Conservation (phyloP, 2,329 filamentous ascomycete species). For the Colletotrichum sp. region DNA sequence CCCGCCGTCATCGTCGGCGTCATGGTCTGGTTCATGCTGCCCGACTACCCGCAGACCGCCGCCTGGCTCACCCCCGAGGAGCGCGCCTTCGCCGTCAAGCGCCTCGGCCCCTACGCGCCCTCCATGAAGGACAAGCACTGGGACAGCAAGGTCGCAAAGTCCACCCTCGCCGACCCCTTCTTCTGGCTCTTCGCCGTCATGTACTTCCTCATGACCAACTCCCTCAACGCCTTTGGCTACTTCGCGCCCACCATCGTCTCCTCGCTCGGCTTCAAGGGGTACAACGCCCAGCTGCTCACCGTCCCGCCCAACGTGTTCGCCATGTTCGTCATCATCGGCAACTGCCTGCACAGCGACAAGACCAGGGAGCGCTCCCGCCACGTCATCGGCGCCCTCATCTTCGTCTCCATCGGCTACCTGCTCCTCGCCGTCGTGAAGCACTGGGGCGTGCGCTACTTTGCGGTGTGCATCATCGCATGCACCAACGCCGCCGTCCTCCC, state of each 20-base stretch:
- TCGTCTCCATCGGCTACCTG: conserved; percentile 32
- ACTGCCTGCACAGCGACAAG: conserved; percentile 33
- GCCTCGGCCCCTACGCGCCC: conserved; percentile 35
- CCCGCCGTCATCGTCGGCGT: conserved; percentile 32
- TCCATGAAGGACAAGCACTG: conserved; percentile 38
- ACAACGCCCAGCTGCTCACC: conserved; percentile 37
- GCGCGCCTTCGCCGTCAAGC: conserved; percentile 36
- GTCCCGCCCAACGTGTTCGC: conserved; percentile 40
- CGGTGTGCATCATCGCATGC: conserved; percentile 35
- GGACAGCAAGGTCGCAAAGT: conserved; percentile 32
- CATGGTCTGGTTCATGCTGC: conserved; percentile 33
- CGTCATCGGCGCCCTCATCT: conserved; percentile 29
- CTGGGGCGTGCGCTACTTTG: conserved; percentile 33
- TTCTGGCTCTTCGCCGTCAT: conserved; percentile 36
- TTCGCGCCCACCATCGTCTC: conserved; percentile 39
- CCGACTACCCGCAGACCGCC: conserved; percentile 37
- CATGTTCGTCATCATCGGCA: conserved; percentile 34
- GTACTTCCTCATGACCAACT: conserved; percentile 37
- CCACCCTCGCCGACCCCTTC: conserved; percentile 34
- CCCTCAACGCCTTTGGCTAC: conserved; percentile 37
- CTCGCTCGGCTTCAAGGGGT: conserved; percentile 34
- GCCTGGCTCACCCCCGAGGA: conserved; percentile 35
- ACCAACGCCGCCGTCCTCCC: conserved; percentile 35
- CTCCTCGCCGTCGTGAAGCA: conserved; percentile 31
- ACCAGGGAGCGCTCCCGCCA: conserved; percentile 35